A percentile compares a stretch with the other conserved stretches of the same genome.
Evolutionary conservation across 2,329 filamentous ascomycete genomes (phyloP).

Genomic region (Colletotrichum sp.): DNA sequence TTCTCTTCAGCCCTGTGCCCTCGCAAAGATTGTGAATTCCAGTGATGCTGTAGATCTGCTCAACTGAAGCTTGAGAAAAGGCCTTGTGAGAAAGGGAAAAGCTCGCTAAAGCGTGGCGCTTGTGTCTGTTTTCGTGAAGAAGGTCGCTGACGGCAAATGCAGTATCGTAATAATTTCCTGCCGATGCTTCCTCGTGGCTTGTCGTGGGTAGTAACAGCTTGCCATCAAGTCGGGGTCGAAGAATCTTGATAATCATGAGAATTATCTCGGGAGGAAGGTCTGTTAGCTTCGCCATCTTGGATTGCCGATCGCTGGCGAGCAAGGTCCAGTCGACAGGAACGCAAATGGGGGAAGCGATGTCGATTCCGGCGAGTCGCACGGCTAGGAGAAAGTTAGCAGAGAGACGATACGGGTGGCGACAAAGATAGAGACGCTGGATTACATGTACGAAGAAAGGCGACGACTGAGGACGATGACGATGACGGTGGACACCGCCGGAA

Average conservation of each 20-base stretch:
- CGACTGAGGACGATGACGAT: background rate
- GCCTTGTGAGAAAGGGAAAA: background rate
- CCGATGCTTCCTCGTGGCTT: rapidly evolving
- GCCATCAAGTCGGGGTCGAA: background rate
- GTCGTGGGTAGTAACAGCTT: background rate
- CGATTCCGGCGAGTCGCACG: background rate
- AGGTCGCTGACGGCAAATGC: background rate
- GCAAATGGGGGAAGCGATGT: background rate
- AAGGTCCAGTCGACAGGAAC: background rate
- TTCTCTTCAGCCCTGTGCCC: background rate
- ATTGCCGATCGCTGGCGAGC: background rate
- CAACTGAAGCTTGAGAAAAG: background rate
- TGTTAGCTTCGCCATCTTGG: background rate
- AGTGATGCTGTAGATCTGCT: rapidly evolving
- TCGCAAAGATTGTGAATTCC: background rate
- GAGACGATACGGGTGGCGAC: rapidly evolving
- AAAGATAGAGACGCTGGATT: no score
- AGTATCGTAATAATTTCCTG: rapidly evolving
- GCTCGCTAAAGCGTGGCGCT: background rate
- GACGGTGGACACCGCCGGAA: background rate
- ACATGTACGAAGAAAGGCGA: background rate
- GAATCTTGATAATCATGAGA: background rate
- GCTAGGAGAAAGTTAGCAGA: background rate
- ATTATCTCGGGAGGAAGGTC: background rate
- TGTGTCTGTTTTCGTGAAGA: background rate